Evolutionary conservation across 139 green algal genomes (phyloP).

Genomic region (Chlamydomonas sphaeroides): DNA sequence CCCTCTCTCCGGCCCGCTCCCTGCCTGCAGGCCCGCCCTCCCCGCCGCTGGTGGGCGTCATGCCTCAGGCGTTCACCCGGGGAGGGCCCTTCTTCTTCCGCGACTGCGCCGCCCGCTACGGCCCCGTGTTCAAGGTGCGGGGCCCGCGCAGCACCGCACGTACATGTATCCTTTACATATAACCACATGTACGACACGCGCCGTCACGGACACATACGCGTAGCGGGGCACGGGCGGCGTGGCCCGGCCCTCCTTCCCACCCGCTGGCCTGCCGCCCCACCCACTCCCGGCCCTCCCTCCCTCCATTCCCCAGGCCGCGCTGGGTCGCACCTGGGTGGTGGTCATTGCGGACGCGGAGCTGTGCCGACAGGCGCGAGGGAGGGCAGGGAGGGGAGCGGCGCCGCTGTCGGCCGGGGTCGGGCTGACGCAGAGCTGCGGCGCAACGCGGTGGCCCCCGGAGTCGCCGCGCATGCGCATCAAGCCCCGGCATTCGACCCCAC

Average conservation of each 20-base stretch:
- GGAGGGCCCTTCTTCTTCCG: constrained; percentile 28
- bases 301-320: constrained; percentile 8
- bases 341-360: constrained; percentile 51
- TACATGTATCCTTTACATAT: not conserved
- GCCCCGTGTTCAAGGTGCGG: constrained; percentile 54
- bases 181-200: not conserved
- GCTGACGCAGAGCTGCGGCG: no score
- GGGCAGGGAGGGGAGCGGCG: not conserved
- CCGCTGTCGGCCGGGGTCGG: no score
- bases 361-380: not conserved
- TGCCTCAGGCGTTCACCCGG: constrained; percentile 26
- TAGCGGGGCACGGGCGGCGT: no score
- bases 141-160: not conserved
- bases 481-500: no score
- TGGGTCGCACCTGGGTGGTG: constrained; percentile 34
- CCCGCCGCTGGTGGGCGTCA: constrained; percentile 45
- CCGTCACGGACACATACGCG: not conserved
- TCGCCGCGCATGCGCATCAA: no score
- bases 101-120: constrained; percentile 44
- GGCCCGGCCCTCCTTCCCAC: not conserved
- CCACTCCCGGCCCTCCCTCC: not conserved
- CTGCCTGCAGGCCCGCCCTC: not conserved
- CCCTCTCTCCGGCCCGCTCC: not conserved
- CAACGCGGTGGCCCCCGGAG: no score
- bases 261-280: not conserved